Evolutionary conservation across 768 basidiomycete species (phyloP), one percentile per base, ranked within the genome.

Genomic region (Mycena kentingensis): DNA sequence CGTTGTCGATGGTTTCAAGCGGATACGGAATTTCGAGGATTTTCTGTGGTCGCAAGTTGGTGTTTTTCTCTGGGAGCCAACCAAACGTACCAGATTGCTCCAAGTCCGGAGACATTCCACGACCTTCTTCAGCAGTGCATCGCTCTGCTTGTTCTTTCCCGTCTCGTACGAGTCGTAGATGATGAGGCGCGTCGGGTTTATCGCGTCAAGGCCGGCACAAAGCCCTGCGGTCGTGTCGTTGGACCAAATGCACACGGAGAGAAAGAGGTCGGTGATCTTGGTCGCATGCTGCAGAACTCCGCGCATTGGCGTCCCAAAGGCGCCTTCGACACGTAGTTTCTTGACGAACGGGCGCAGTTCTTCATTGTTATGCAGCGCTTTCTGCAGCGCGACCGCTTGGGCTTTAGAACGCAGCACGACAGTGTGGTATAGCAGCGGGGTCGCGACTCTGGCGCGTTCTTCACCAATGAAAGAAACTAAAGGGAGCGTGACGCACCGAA

Each of bases 281-380:
- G 55, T 50, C 18, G 46, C 48, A 28, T 16, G 13, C 19, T 38
- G 25, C 2, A 57, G 42, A 22, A 57, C 46, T 19, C 11, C 18
- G 10, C 32, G 43, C 51, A 62, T 56, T 7, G 54, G 5, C 37
- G 45, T 2, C 7, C 61, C 59, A 13, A 55, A 63, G 2, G 59
- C 62, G 11, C 63, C 62, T 47, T 66, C 63, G 31, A 66, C 50
- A 16, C 64, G 58, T 8, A 67, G 50, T 36, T 65, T 66, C 43
- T 60, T 57, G 36, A 66, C 63, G 37, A 63, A 62, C 4, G 21
- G 10, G 18, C 62, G 65, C 3, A 66, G 55, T 5, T 48, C 36
- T 13, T 26, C 19, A 32, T 63, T 63, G 4, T 21, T 34, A 18
- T 55, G 47, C 1, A 68, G 48, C 0, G 60, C 52, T 1, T 39